Evolutionary conservation across 2,329 filamentous ascomycete genomes (phyloP).

Genomic region (Leptographium galeiforme): DNA sequence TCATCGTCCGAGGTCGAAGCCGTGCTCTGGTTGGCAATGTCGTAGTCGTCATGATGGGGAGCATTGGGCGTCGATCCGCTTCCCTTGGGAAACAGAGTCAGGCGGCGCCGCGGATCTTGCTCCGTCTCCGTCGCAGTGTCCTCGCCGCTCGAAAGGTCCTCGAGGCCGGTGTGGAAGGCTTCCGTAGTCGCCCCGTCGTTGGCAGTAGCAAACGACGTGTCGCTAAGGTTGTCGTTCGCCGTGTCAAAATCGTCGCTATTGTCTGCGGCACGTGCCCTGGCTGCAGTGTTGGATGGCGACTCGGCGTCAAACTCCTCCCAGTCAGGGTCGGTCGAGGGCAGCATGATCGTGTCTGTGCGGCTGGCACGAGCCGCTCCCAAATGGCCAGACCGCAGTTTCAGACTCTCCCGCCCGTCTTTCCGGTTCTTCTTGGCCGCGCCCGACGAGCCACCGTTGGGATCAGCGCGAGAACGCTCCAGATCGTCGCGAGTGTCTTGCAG

Average conservation of each 20-base stretch:
- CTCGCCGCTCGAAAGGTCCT: slow-evolving; percentile 62
- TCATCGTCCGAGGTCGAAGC: slow-evolving; percentile 70
- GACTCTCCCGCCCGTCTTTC: slow-evolving; percentile 57
- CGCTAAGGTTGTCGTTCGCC: slow-evolving; percentile 56
- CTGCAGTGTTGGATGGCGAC: slow-evolving; percentile 26
- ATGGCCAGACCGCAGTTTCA: slow-evolving; percentile 49
- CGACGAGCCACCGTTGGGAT: slow-evolving; percentile 21
- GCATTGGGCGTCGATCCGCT: background rate
- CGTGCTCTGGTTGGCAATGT: slow-evolving; percentile 53
- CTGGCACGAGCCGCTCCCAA: slow-evolving; percentile 63
- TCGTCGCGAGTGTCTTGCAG: slow-evolving; percentile 92
- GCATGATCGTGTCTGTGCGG: slow-evolving; percentile 59
- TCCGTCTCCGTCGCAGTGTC: slow-evolving; percentile 77
- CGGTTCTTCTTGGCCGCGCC: slow-evolving; percentile 45
- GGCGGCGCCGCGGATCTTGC: slow-evolving; percentile 8
- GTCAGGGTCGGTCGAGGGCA: slow-evolving; percentile 55
- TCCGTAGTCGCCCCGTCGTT: slow-evolving; percentile 81
- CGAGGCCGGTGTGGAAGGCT: slow-evolving; percentile 86
- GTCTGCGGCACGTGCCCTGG: slow-evolving; percentile 23
- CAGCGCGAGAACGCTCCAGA: slow-evolving; percentile 56
- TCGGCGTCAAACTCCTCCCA: slow-evolving; percentile 69
- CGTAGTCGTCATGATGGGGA: background rate
- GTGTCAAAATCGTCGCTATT: slow-evolving; percentile 64
- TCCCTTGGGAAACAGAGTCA: background rate
- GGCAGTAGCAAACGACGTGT: slow-evolving; percentile 51